phyloP scores from a whole-genome alignment of 257 asterid genomes.

The Solanum lycopersicoides region DNA sequence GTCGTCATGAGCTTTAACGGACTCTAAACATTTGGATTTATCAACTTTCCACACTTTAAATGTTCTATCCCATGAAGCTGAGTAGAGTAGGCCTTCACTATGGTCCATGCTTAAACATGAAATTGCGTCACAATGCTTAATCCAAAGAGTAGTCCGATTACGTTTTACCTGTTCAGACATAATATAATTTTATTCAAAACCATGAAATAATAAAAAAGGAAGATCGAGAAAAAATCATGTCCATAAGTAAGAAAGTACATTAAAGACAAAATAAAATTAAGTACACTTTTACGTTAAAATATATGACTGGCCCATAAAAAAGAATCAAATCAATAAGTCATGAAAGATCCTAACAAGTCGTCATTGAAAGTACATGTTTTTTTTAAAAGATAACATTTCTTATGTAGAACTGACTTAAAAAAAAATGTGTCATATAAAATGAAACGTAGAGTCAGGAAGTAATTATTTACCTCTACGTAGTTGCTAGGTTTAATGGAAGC shows the following conservation, averaged over 20 bases:
- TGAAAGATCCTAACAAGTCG: background rate
- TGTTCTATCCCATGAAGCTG: conserved; percentile 77
- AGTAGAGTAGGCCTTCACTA: conserved; percentile 46
- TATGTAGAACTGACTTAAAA: background rate
- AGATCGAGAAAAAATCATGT: too few species aligned
- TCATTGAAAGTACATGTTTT: background rate
- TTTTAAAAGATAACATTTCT: too few species aligned
- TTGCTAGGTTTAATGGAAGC: conserved; percentile 60
- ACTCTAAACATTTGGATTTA: conserved; percentile 59
- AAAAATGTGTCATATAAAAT: background rate
- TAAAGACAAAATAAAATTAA: too few species aligned
- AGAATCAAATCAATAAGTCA: background rate
- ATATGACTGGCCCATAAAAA: too few species aligned
- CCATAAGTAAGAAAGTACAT: too few species aligned
- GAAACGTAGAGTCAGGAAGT: background rate
- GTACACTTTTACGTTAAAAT: background rate
- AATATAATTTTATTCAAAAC: too few species aligned
- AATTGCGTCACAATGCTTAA: conserved; percentile 70
- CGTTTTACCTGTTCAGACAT: conserved; percentile 16
- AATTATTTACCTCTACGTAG: conserved; percentile 33
- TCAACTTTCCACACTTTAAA: conserved; percentile 69
- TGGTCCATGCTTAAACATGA: conserved; percentile 65
- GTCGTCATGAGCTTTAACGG: conserved; percentile 80
- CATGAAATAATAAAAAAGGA: too few species aligned
- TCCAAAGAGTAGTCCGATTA: conserved; percentile 49